Evolutionary conservation across 805 yeast genomes (phyloP), one percentile per base, ranked within the genome.

Genomic region (Cyberlindnera suaveolens): DNA sequence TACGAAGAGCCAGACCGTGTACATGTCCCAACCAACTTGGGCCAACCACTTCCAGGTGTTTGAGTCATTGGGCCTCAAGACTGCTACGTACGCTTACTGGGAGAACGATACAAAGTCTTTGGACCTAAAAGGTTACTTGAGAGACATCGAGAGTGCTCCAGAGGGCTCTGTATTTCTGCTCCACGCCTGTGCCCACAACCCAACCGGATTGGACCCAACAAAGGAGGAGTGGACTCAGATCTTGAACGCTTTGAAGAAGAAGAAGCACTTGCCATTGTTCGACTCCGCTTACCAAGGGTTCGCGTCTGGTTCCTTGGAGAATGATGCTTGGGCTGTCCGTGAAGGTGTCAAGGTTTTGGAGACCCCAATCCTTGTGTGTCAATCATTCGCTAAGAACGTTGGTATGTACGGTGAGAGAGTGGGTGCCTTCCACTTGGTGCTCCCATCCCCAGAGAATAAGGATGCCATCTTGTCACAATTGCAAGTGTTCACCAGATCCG

Each of bases 331-430:
- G 71, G 88, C 97, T 19, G 74, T 79, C 46, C 64, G 72, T 50
- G 67, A 72, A 40, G 89, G 88, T 49, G 71, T 82, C 41, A 61
- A 67, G 41, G 57, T 57, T 39, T 65, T 71, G 29, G 69, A 68
- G 43, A 67, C 71, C 32, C 90, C 91, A 45, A 65, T 85, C 42
- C 58, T 87, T 29, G 75, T 91, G 45, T 89, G 96, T 67, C 99
- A 91, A 72, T 89, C 96, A 9, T 91, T 91, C 66, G 96, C 98
- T 44, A 91, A 91, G 66, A 91, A 93, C 68, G 85, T 85, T 59
- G 98, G 98, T 52, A 82, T 91, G 80, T 91, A 91, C 62, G 98
- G 98, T 64, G 98, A 91, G 72, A 84, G 99, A 71, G 88, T 84
- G 30, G 99, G 99, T 49, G 95, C 93, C 20, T 76, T 91, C 64